A percentile compares a stretch with the other conserved stretches of the same genome.
Conservation (phyloP, 495 filamentous ascomycete genomes). For the Xylaria venustula region DNA sequence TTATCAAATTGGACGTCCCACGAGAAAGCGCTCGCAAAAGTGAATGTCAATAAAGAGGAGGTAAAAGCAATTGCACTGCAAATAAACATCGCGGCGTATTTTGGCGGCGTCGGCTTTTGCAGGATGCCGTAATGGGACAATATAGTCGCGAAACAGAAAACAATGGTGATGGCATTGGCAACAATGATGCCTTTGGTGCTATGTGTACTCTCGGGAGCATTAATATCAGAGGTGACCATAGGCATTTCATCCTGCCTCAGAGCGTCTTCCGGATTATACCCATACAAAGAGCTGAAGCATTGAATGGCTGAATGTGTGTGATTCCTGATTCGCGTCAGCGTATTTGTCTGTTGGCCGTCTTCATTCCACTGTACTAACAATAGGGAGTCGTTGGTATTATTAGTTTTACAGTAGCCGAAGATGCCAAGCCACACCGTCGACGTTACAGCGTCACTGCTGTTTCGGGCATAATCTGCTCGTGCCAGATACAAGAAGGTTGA, state of each 20-base stretch:
- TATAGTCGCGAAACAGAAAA: not conserved
- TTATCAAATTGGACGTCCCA: not conserved
- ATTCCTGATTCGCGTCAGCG: not conserved
- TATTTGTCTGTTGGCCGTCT: too few species aligned
- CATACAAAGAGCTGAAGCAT: not conserved
- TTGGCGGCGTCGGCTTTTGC: not conserved
- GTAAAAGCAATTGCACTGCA: not conserved
- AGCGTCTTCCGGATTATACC: not conserved
- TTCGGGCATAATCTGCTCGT: not conserved
- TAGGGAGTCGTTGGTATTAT: not conserved
- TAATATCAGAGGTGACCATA: too few species aligned
- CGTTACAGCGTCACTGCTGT: not conserved
- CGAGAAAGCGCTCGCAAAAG: not conserved
- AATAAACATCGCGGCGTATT: not conserved
- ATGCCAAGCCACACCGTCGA: constrained; percentile 10
- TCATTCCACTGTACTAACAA: not conserved
- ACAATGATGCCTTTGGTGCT: not conserved
- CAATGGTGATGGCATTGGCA: not conserved
- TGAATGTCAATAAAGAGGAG: not conserved
- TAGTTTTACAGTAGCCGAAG: constrained; percentile 8
- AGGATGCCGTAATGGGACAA: not conserved
- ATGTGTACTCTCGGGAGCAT: too few species aligned
- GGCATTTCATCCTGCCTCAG: not conserved
- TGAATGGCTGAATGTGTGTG: not conserved
- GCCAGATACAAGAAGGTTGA: constrained; percentile 2